Evolutionary conservation across 345 rosid genomes (phyloP), one percentile per base, ranked within the genome.

Genomic region (Gynandropsis gynandra): DNA sequence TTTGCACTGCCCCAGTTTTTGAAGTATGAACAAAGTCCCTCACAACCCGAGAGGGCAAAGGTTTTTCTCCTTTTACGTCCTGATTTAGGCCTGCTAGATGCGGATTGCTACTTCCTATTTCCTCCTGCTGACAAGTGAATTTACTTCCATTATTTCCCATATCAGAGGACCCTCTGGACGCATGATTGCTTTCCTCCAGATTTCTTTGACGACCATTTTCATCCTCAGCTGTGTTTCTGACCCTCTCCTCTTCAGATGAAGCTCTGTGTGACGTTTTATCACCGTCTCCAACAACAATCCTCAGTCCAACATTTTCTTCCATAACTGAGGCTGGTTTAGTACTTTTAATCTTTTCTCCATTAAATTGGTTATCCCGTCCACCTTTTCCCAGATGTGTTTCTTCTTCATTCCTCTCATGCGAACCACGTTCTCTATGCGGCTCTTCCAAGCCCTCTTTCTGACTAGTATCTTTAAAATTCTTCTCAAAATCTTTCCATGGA

Each of bases 401-500:
- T 67, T 54, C 62, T 37, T 52, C 63, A 38, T 52, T 58, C 65
- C 59, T 63, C 68, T 39, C 64, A 48, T 43, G 45, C 56, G 52
- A 29, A 44, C 15, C 45, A 31, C 29, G 31, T 15, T 24, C 70
- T 59, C 49, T 12, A 42, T 70, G 65, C 37, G 56, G 47, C 70
- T 60, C 75, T 48, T 10, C 59, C 27, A 54, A 42, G 43, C 63
- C 72, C 67, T 72, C 77, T 21, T 47, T 48, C 60, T 50, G 76
- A 62, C 72, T 40, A 21, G 62, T 74, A 36, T 66, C 74, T 45
- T 54, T 63, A 34, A 65, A 54, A 42, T 68, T 59, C 56, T 72
- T 70, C 64, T 73, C 73, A 54, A 56, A 70, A 10, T 55, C 67
- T 62, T 57, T 57, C 72, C 69, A 52, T 41, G 58, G 69, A 47